Base-by-base conservation (phyloP, 192 early-diverging fungal species). In the Spizellomyces sp. region DNA sequence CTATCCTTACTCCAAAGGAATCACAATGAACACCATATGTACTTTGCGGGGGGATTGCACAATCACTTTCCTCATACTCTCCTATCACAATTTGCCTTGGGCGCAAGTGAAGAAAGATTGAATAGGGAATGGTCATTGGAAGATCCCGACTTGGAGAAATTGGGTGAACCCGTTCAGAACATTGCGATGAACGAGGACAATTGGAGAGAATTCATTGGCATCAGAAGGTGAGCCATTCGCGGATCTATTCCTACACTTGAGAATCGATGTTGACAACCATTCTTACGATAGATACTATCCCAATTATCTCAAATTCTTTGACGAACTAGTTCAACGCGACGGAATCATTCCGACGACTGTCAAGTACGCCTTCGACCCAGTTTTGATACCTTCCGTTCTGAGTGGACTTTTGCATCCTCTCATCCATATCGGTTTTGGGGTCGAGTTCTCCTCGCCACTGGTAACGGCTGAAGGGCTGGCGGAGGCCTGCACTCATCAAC, bases 391-490 rank as follows among this genome's bases (percentile, higher is more conserved):
- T 8, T 58, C 56, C 22, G 6, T 62, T 3, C 58, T 59, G 21
- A 57, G 69, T 48, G 58, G 56, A 17, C 22, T 57, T 17, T 48
- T 70, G 7, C 69, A 70, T 36, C 69, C 69, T 9, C 59, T 70
- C 9, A 70, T 70, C 43, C 69, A 70, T 48, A 36, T 70, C 9
- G 69, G 69, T 14, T 70, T 56, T 57, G 69, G 56, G 7, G 43
- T 58, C 45, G 69, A 70, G 48, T 50, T 70, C 43, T 57, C 59
- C 8, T 60, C 58, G 8, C 59, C 21, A 15, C 14, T 62, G 41
- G 57, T 70, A 19, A 45, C 56, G 15, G 69, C 69, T 15, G 69
- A 70, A 61, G 69, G 50, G n/a, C 69, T 70, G 22, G 57, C 69
- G 5, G 45, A 70, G 36, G 36, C 59, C 5, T 15, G 17, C 14